Evolutionary conservation across 345 rosid species (phyloP), one percentile per base, ranked within the genome.

Genomic region (Hibiscus syriacus): DNA sequence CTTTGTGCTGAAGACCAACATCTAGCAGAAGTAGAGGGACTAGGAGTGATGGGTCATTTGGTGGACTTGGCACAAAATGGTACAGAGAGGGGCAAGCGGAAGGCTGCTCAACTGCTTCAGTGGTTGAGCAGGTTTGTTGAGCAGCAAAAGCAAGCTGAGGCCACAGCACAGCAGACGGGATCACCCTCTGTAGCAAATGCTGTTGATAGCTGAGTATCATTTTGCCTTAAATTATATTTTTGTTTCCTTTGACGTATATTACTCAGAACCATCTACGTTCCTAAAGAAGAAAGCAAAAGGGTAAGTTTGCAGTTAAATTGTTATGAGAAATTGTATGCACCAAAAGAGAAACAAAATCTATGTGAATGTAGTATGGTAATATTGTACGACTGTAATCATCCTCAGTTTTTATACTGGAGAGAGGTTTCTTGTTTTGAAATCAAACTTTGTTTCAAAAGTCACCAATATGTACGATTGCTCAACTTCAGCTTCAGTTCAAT

Each of bases 41-140:
- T 85, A 8, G 96, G 95, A 17, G 85, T 87, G 34, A 85, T 88
- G 90, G 89, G 74, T 25, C 84, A 92, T n/a, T 75, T 91, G 66
- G 50, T 81, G 73, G 97, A 91, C 77, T 76, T 94, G 80, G 87
- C 93, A 13, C 90, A 82, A 48, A 91, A 83, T 57, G 99, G 99
- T 46, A 94, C 99, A 0, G 96, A 91, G 58, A 80, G 99, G 67
- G 99, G 96, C 49, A 94, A 91, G 76, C 77, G 99, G 55, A 94
- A 94, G 78, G 99, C 99, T 79, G 88, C 84, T 2, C 97, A 86
- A 74, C 79, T 91, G 76, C 83, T 94, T 1, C 96, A 91, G 46
- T 91, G 95, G 5, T 82, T 94, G 71, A 86, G 73, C 80, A 80
- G 90, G 75, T 82, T 78, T 53, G 36, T 80, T 30, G 99, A 91